Conservation (phyloP, 2,329 filamentous ascomycete species). For the Seiridium unicorne region DNA sequence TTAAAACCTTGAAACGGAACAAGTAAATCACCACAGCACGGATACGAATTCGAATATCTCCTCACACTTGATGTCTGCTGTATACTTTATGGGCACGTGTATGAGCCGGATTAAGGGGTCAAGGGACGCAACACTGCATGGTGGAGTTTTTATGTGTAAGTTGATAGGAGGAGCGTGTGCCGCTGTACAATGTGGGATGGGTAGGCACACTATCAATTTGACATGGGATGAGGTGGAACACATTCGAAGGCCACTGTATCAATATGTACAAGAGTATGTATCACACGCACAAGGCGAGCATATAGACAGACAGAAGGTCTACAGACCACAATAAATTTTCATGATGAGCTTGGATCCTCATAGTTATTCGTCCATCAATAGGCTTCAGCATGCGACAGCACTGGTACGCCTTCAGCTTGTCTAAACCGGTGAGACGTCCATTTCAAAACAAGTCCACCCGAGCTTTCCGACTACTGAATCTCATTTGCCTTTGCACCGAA, state of each 20-base stretch:
- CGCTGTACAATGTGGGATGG: not conserved
- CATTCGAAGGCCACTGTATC: conserved; percentile 13
- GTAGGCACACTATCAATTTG: not conserved
- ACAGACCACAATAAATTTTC: conserved; percentile 5
- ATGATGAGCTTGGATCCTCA: too few species aligned
- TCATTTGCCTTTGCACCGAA: too few species aligned
- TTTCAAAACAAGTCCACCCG: too few species aligned
- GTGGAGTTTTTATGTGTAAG: not conserved
- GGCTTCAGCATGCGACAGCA: not conserved
- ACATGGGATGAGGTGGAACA: conserved; percentile 11
- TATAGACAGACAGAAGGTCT: conserved; percentile 13
- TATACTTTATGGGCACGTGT: too few species aligned
- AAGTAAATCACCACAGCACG: conserved; percentile 55
- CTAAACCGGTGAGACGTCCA: too few species aligned
- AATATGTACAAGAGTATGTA: conserved; percentile 17
- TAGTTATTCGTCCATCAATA: too few species aligned
- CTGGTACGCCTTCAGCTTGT: not conserved
- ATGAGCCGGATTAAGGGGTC: not conserved
- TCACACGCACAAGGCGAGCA: conserved; percentile 3
- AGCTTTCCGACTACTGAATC: too few species aligned
- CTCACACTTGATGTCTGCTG: not conserved
- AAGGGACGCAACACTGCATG: not conserved
- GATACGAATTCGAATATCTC: not conserved
- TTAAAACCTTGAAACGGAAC: conserved; percentile 83
- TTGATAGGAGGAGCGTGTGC: not conserved